Conservation (phyloP, 179 eudicot genomes). For the Actinidia polygama region DNA sequence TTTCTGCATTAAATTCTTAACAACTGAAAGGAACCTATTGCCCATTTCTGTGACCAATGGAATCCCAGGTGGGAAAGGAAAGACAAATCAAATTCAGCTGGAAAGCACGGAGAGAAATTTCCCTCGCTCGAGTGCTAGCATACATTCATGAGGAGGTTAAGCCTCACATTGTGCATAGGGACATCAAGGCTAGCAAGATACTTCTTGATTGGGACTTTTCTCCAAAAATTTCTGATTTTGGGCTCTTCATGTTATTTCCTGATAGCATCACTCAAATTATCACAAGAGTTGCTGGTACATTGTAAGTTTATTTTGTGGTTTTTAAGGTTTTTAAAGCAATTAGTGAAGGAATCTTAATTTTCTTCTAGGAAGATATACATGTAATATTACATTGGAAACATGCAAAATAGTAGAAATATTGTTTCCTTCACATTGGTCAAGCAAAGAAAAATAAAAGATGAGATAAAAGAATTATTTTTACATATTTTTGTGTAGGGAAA, state of each 20-base stretch:
- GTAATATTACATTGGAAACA: too few relatives aligned
- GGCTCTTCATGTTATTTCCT: conserved; percentile 9
- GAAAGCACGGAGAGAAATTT: neutral
- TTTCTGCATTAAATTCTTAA: neutral
- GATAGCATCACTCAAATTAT: conserved; percentile 12
- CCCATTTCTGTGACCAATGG: neutral
- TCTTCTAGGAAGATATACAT: too few relatives aligned
- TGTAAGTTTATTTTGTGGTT: neutral
- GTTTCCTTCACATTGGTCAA: too few relatives aligned
- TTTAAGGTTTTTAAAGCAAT: too few relatives aligned
- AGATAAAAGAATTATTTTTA: too few relatives aligned
- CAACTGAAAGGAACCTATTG: neutral
- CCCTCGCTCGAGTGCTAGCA: conserved; percentile 9
- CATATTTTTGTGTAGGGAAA: too few relatives aligned
- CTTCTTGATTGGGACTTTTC: conserved; percentile 10
- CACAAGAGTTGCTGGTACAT: conserved; percentile 19
- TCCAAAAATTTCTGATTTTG: conserved; percentile 24
- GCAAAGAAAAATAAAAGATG: too few relatives aligned
- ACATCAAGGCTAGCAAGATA: conserved; percentile 16
- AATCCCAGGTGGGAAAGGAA: neutral
- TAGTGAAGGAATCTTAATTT: too few relatives aligned
- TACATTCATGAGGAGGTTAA: conserved; percentile 12
- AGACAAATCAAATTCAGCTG: neutral
- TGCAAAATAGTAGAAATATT: too few relatives aligned
- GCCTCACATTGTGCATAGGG: conserved; percentile 18